Evolutionary conservation across 441 rosid genomes (phyloP).

Genomic region (Brassica hybrid): DNA sequence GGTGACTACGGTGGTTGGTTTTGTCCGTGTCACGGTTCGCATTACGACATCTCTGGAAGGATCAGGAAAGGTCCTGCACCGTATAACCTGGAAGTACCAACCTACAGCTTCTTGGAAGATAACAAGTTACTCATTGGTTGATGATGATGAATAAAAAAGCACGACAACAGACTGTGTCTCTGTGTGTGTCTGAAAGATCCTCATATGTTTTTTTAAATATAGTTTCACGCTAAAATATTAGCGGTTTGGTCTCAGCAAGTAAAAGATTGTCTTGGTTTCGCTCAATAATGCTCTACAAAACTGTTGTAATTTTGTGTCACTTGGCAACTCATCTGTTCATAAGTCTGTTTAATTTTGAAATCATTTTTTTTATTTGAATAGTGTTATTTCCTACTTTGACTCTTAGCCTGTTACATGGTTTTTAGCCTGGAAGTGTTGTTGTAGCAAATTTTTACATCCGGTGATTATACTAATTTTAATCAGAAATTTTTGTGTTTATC

Average conservation of each 20-base stretch:
- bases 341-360: too few relatives aligned
- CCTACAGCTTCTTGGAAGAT: slow-evolving; percentile 89
- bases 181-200: not conserved
- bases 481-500: too few relatives aligned
- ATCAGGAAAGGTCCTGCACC: slow-evolving; percentile 98
- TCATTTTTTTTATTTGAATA: too few relatives aligned
- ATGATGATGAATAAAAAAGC: slow-evolving; percentile 11
- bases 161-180: not conserved
- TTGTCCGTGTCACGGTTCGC: slow-evolving; percentile 98
- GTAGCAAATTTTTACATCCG: too few relatives aligned
- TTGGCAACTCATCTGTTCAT: too few relatives aligned
- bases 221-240: not conserved
- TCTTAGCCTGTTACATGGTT: too few relatives aligned
- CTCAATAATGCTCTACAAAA: too few relatives aligned
- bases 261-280: not conserved
- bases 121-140: slow-evolving; percentile 84
- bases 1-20: slow-evolving; percentile 99
- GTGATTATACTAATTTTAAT: too few relatives aligned
- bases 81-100: slow-evolving; percentile 92
- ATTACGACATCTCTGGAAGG: slow-evolving; percentile 95
- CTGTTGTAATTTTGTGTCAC: too few relatives aligned
- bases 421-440: too few relatives aligned
- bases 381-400: too few relatives aligned
- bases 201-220: not conserved
- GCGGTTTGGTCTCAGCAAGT: not conserved